Conservation (phyloP, 306 rosid species). For the Trifolium fragiferum region DNA sequence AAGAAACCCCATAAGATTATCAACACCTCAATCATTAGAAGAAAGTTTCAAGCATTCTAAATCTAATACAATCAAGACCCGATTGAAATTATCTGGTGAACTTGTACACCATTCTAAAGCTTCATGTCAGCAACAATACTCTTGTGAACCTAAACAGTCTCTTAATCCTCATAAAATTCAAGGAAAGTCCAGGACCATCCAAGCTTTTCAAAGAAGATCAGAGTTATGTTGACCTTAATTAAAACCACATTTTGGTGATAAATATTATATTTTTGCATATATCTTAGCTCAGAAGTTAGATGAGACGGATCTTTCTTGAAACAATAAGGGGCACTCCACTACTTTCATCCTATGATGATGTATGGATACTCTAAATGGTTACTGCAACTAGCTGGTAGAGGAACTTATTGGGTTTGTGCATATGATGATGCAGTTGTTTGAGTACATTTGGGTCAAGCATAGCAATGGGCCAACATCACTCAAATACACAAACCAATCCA, state of each 20-base stretch:
- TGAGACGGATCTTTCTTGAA: background rate
- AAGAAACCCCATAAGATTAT: conserved; percentile 19
- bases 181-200: background rate
- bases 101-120: background rate
- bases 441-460: background rate
- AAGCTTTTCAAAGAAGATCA: background rate
- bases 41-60: conserved; percentile 30
- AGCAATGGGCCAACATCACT: background rate
- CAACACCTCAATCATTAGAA: conserved; percentile 21
- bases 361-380: background rate
- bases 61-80: conserved; percentile 25
- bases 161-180: background rate
- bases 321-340: background rate
- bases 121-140: background rate
- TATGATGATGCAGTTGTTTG: background rate
- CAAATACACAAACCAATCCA: background rate
- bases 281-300: background rate
- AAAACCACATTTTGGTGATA: background rate
- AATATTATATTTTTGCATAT: background rate
- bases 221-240: background rate
- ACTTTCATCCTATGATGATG: background rate
- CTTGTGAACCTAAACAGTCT: conserved; percentile 14
- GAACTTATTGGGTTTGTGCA: background rate
- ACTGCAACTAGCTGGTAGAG: background rate
- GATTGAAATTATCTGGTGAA: background rate